Evolutionary conservation across 306 rosid genomes (phyloP).

Genomic region (Castanopsis chinensis): DNA sequence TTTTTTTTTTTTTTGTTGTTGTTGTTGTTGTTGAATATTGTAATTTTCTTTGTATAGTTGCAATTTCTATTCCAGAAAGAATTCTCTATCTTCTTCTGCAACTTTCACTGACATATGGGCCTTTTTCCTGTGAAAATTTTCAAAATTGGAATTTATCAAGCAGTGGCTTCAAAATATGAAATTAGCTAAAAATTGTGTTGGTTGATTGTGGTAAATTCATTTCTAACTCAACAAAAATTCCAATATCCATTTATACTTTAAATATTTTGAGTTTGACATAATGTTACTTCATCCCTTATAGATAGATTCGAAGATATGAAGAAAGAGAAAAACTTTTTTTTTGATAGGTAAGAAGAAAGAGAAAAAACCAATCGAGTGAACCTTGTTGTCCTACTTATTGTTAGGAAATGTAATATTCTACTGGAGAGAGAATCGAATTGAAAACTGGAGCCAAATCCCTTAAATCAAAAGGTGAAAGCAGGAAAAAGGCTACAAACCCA

Average conservation of each 20-base stretch:
- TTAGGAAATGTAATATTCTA: not conserved
- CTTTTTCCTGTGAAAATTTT: not conserved
- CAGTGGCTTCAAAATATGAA: not conserved
- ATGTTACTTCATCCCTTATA: not conserved
- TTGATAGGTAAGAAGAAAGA: not conserved
- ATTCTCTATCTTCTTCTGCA: not conserved
- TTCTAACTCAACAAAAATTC: not conserved
- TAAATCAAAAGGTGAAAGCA: too few relatives aligned
- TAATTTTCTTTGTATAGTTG: not conserved
- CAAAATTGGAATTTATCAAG: not conserved
- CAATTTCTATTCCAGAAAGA: not conserved
- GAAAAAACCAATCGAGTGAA: not conserved
- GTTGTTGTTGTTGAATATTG: not conserved
- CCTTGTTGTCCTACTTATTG: not conserved
- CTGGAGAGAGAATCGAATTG: too few relatives aligned
- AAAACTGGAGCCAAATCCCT: too few relatives aligned
- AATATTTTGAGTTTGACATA: not conserved
- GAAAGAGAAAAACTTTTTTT: not conserved
- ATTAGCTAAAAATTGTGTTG: not conserved
- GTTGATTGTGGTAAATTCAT: not conserved
- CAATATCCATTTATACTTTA: not conserved
- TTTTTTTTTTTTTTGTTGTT: too few relatives aligned
- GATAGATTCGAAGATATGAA: not conserved
- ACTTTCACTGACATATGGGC: not conserved
- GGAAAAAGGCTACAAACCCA: too few relatives aligned